Evolutionary conservation across 176 grass and related monocot genomes (phyloP), one percentile per base, ranked within the genome.

Genomic region (Oryza glaberrima): DNA sequence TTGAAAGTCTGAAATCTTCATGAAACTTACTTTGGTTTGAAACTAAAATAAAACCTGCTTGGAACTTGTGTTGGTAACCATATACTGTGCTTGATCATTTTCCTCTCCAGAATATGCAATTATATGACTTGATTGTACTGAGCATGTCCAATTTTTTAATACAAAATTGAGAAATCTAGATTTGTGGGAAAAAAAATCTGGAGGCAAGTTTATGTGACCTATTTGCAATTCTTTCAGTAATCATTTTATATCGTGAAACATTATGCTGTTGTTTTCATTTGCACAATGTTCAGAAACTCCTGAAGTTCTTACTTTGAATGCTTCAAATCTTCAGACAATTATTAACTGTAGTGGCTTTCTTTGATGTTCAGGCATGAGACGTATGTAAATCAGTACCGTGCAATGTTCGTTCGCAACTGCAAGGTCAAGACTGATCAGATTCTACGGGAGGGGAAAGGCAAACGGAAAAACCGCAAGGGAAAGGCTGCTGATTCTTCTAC

Each of bases 391-490:
- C 96, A 98, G 84, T 95, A 94, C 77, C 89, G 93, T 47, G 96
- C 91, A 15, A 95, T 98, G 93, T 98, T 98, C 26, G 91, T 95
- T 45, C 19, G 78, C 69, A 98, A 94, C 83, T 98, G 93, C 83
- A 98, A 90, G 72, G 81, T 95, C 32, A 94, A 83, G 73, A 94
- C 81, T 16, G 86, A 98, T 73, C 87, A 98, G 87, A 91, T 98
- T 78, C 61, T 98, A 28, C 82, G 89, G 14, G 88, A 94, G 78
- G 83, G 77, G 5, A 92, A 94, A 72, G 74, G 74, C 60, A 86
- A 93, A 34, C 72, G 56, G n/a, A 92, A 75, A 82, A 94, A 81
- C 8, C 65, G 45, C 26, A 98, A 84, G 49, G 91, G 81, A 48
- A 85, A 54, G n/a, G 46, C 79, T 68, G 52, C 56, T 36, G 41